Conservation (phyloP, 495 filamentous ascomycete genomes). For the Penicillium manginii region DNA sequence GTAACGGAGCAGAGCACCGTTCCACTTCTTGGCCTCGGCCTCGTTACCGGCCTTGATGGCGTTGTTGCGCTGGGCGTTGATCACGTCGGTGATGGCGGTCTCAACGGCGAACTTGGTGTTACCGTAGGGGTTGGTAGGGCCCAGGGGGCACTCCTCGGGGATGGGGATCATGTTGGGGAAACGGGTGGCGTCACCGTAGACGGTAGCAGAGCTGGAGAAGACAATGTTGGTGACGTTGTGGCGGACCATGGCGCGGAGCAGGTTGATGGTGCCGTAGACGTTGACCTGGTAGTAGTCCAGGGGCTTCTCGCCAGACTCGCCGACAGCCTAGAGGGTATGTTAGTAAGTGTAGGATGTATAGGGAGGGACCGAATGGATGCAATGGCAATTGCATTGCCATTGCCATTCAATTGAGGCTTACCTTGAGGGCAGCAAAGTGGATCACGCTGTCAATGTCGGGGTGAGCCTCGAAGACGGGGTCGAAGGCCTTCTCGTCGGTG, state of each 20-base stretch:
- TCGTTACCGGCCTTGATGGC: slow-evolving; percentile 78
- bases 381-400: no score
- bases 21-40: slow-evolving; percentile 73
- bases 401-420: slow-evolving; percentile 31
- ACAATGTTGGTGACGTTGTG: slow-evolving; percentile 95
- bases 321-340: slow-evolving; percentile 67
- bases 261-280: slow-evolving; percentile 87
- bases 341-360: background rate
- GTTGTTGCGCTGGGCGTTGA: slow-evolving; percentile 85
- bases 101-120: slow-evolving; percentile 93
- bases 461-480: slow-evolving; percentile 86
- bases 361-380: no score
- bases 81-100: slow-evolving; percentile 84
- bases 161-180: slow-evolving; percentile 99
- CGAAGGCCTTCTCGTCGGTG: slow-evolving; percentile 79
- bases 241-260: slow-evolving; percentile 83
- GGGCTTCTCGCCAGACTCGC: slow-evolving; percentile 92
- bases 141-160: slow-evolving; percentile 93
- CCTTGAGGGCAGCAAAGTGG: slow-evolving; percentile 98
- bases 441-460: slow-evolving; percentile 96
- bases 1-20: slow-evolving; percentile 90
- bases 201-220: slow-evolving; percentile 95
- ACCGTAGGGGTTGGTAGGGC: slow-evolving; percentile 96
- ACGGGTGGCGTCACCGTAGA: slow-evolving; percentile 97
- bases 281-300: slow-evolving; percentile 98